Conservation (phyloP, 352 stramenopile species). For the Globisporangium splendens region DNA sequence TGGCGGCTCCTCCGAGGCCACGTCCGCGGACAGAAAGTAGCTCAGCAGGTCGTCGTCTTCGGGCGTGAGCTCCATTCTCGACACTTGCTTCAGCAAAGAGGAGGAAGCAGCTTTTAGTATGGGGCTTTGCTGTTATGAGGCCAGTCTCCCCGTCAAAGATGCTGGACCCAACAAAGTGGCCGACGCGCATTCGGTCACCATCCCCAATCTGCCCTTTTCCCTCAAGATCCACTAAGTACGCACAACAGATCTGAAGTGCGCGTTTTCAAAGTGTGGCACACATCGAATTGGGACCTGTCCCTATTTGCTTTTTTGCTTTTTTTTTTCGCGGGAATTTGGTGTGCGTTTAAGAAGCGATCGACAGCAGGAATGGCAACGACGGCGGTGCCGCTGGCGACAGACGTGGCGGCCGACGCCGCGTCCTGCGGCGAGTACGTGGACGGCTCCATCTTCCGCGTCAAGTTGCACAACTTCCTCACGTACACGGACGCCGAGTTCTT, state of each 20-base stretch:
- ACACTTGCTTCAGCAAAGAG: too few relatives aligned
- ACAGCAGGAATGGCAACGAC: constrained; percentile 1
- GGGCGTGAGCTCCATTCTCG: constrained; percentile 68
- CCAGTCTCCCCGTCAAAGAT: not conserved
- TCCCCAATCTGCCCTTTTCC: too few relatives aligned
- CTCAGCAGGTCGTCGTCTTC: constrained; percentile 86
- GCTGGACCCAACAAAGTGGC: constrained; percentile 20
- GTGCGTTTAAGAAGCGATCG: too few relatives aligned
- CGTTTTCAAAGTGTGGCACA: too few relatives aligned
- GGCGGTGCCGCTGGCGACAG: constrained; percentile 19
- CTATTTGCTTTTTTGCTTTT: constrained; percentile 1
- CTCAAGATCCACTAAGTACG: too few relatives aligned
- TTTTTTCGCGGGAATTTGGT: constrained; percentile 50
- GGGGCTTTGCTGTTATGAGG: too few relatives aligned
- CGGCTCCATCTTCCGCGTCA: constrained; percentile 87
- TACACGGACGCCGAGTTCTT: constrained; percentile 89
- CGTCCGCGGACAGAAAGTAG: constrained; percentile 83
- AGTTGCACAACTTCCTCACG: constrained; percentile 94
- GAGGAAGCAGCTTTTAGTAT: too few relatives aligned
- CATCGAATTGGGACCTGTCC: too few relatives aligned
- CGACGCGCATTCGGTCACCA: constrained; percentile 22
- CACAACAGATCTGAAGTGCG: too few relatives aligned
- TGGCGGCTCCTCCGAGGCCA: constrained; percentile 51
- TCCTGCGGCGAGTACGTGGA: constrained; percentile 78
- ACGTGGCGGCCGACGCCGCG: constrained; percentile 14